These are phyloP conservation scores for Fusarium nurragi DNA, from an alignment of 2,329 filamentous ascomycete species.

Conservation along the genomic window DNA sequence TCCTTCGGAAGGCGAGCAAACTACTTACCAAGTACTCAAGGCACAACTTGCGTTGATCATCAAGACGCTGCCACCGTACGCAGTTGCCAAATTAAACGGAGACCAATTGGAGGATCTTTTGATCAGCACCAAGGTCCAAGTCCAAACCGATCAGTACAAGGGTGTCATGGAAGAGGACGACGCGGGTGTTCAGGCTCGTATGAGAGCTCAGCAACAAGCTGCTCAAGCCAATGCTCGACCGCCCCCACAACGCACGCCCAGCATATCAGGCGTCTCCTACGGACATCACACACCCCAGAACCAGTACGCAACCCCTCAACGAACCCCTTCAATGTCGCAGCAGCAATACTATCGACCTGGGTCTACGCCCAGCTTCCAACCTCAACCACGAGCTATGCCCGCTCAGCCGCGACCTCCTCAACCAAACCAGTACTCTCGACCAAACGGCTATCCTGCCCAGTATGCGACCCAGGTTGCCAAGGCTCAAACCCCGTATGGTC, in stretches of 20 bases:
- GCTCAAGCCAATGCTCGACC: constrained; percentile 50
- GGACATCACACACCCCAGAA: constrained; percentile 54
- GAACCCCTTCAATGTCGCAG: constrained; percentile 56
- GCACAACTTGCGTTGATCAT: constrained; percentile 79
- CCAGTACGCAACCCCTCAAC: constrained; percentile 60
- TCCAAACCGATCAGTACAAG: constrained; percentile 77
- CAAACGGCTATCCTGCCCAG: constrained; percentile 58
- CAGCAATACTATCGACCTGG: constrained; percentile 58
- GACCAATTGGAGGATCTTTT: constrained; percentile 85
- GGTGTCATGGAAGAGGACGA: constrained; percentile 89
- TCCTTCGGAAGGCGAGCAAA: constrained; percentile 69
- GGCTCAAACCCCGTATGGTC: constrained; percentile 61
- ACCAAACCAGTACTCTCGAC: constrained; percentile 60
- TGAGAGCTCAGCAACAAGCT: constrained; percentile 51
- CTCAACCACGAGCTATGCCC: constrained; percentile 51
- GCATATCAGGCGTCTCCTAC: constrained; percentile 53
- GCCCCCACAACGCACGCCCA: constrained; percentile 52
- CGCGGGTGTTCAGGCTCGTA: constrained; percentile 62
- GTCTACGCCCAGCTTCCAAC: constrained; percentile 55
- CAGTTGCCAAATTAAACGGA: constrained; percentile 85
- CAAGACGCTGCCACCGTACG: constrained; percentile 80
- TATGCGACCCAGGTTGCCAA: constrained; percentile 63
- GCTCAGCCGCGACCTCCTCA: constrained; percentile 52
- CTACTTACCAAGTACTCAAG: constrained; percentile 77
- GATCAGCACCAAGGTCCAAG: constrained; percentile 79